Conservation (phyloP, 345 rosid genomes). For the Euclidium syriacum region DNA sequence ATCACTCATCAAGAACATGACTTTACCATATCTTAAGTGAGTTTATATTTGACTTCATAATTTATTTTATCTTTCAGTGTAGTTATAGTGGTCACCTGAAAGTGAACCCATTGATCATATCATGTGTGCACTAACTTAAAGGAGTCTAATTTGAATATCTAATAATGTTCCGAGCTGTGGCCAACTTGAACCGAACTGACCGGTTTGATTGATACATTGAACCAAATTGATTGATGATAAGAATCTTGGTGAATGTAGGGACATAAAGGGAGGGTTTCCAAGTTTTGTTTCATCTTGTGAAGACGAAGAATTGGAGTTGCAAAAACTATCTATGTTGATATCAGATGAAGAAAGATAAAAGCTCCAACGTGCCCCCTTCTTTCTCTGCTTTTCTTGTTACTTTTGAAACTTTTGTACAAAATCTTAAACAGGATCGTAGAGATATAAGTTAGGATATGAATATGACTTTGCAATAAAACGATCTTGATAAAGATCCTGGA, state of each 20-base stretch:
- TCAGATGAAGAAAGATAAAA: background rate
- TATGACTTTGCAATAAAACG: background rate
- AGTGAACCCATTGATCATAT: too few species aligned
- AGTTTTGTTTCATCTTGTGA: slow-evolving; percentile 60
- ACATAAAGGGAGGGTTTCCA: slow-evolving; percentile 74
- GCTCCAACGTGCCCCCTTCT: background rate
- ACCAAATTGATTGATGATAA: background rate
- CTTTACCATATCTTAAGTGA: slow-evolving; percentile 83
- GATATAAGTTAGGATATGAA: background rate
- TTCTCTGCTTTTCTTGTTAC: background rate
- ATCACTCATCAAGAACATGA: slow-evolving; percentile 87
- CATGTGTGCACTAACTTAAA: too few species aligned
- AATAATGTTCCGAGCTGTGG: background rate
- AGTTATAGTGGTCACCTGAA: background rate
- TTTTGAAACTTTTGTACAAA: slow-evolving; percentile 6
- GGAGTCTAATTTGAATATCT: too few species aligned
- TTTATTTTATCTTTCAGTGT: background rate
- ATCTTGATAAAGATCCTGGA: background rate
- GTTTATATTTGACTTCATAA: background rate
- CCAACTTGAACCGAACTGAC: background rate
- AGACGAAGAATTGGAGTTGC: slow-evolving; percentile 54
- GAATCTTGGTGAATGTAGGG: slow-evolving; percentile 42
- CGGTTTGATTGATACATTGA: background rate
- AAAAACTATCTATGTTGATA: background rate
- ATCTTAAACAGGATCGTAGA: background rate